phyloP scores from a whole-genome alignment of 441 rosid species.

The Lepidium campestre region DNA sequence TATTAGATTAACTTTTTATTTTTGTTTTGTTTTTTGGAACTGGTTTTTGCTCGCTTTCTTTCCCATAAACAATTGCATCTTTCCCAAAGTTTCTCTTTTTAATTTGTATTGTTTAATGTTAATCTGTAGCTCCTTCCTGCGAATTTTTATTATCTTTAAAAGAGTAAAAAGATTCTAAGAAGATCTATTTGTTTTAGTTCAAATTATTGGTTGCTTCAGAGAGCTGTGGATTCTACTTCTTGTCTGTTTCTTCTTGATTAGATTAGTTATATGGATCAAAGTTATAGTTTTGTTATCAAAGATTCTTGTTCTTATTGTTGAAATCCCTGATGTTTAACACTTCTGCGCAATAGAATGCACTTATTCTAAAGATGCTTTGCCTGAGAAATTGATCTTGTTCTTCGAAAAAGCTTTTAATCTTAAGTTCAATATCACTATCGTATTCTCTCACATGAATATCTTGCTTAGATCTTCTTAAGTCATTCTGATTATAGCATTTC shows the following conservation, averaged over 20 bases:
- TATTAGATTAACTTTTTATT: background rate
- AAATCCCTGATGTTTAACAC: background rate
- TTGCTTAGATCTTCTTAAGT: background rate
- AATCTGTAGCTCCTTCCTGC: background rate
- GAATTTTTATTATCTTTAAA: background rate
- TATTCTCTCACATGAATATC: background rate
- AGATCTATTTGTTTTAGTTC: background rate
- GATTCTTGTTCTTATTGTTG: background rate
- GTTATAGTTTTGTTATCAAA: background rate
- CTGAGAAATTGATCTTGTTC: background rate
- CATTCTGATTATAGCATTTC: background rate
- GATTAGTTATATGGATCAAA: background rate
- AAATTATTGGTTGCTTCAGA: constrained; percentile 2
- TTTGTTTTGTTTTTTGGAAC: background rate
- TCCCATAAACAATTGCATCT: constrained; percentile 9
- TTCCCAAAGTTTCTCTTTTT: constrained; percentile 3
- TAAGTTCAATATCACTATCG: background rate
- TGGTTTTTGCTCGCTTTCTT: background rate
- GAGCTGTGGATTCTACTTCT: constrained; percentile 14
- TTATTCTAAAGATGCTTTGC: background rate
- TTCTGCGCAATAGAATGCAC: background rate
- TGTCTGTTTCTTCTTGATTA: constrained; percentile 8
- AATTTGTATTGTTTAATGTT: background rate
- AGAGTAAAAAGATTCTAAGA: constrained; percentile 13
- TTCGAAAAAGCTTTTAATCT: background rate